A percentile compares a stretch with the other conserved stretches of the same genome.
Evolutionary conservation across 208 protist species (phyloP).

Genomic region (Leishmania braziliensis): DNA sequence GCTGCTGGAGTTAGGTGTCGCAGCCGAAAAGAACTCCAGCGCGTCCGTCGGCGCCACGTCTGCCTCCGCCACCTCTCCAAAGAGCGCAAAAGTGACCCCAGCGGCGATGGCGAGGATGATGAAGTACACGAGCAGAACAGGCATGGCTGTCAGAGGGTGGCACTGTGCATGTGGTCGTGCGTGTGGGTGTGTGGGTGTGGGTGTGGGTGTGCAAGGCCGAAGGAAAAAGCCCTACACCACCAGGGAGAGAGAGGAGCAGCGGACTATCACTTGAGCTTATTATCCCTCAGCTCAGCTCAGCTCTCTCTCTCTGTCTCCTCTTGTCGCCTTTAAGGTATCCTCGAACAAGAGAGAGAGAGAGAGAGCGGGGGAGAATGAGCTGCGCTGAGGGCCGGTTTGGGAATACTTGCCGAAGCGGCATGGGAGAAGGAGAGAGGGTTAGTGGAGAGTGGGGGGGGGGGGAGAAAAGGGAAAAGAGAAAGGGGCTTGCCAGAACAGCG

Average conservation of each 20-base stretch:
- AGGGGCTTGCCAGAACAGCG: background rate
- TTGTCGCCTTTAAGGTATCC: background rate
- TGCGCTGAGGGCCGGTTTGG: background rate
- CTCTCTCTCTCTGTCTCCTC: background rate
- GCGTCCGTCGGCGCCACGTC: slow-evolving; percentile 20
- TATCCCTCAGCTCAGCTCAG: background rate
- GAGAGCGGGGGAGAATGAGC: background rate
- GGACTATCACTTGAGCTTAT: background rate
- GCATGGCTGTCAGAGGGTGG: slow-evolving; percentile 6
- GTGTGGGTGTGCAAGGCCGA: background rate
- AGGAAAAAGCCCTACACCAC: background rate
- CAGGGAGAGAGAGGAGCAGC: background rate
- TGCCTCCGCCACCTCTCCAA: slow-evolving; percentile 30
- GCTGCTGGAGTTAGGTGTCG: background rate
- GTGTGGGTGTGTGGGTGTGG: background rate
- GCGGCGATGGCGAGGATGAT: slow-evolving; percentile 40
- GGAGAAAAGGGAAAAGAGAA: background rate
- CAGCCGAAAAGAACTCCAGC: slow-evolving; percentile 33
- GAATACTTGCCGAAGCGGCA: background rate
- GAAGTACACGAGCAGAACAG: slow-evolving; percentile 44
- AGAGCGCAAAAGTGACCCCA: slow-evolving; percentile 34
- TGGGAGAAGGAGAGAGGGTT: background rate
- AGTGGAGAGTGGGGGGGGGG: background rate
- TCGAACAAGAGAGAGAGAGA: background rate
- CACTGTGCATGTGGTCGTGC: background rate